Base-by-base conservation (phyloP, 1,284 basidiomycete species). In the Lentinula novae-zelandiae region DNA sequence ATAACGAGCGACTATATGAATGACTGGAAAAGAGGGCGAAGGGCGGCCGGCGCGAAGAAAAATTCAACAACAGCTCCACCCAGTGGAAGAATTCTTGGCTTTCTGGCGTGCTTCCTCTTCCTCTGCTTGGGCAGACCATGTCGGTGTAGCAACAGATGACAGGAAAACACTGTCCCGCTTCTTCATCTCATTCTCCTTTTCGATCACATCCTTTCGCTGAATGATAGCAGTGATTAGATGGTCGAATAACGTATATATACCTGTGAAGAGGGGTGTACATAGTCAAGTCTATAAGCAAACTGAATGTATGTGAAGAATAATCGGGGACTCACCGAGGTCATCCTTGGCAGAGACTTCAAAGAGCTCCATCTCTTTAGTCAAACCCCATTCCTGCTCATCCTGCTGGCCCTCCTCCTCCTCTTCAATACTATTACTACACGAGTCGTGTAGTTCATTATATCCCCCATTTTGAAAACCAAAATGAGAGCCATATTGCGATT, bases 291-390 rank as follows among this genome's bases (percentile, higher is more conserved):
- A 66, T 57, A 44, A 53, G 51, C 15, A 50, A 36, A 51, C 57
- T 20, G 63, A 49, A 63, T 53, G 36, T 53, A 12, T 4, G 22
- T 63, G 17, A 62, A 50, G 38, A 36, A 50, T 22, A 54, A 46
- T 36, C 62, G 60, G 49, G 53, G 48, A 72, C 86, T 68, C 64
- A 92, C 92, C 92, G 52, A 75, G 71, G 69, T 90, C 88, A 69
- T 93, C 91, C 73, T 93, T 93, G 60, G 92, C 88, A 58, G 90
- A 93, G 33, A 93, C 91, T 70, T 95, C 92, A 65, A 90, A 91
- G 15, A 93, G 78, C 68, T 90, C 86, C 86, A 93, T 92, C 61
- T 85, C 89, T 68, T 87, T 89, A 69, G 81, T 84, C 44, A 91
- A 78, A 8, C 90, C 90, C 87, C 89, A 92, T 67, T 92, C 86